These are phyloP conservation scores for Pascua sp. DNA, from an alignment of 1,284 basidiomycete genomes.

Conservation along the genomic window DNA sequence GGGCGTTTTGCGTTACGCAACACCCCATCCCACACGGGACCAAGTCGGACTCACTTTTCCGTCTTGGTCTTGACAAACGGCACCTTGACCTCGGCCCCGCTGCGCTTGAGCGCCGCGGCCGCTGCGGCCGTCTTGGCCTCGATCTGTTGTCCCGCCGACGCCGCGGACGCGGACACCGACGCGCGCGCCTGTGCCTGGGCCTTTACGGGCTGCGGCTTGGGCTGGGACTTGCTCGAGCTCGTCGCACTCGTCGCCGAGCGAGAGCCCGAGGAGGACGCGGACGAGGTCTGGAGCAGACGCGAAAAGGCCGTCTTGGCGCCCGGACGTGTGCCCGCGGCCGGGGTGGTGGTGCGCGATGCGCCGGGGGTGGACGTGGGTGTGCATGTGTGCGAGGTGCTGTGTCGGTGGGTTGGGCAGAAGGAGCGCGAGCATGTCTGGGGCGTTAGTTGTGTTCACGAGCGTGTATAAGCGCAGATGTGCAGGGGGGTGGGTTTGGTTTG, in stretches of 20 bases:
- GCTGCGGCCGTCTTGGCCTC: slow-evolving; percentile 45
- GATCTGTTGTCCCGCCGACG: slow-evolving; percentile 3
- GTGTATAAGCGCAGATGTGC: too few relatives aligned
- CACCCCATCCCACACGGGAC: too few relatives aligned
- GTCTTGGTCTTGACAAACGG: slow-evolving; percentile 45
- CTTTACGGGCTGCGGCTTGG: slow-evolving; percentile 4
- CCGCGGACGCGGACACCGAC: neutral
- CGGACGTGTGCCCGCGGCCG: neutral
- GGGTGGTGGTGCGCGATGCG: slow-evolving; percentile 12
- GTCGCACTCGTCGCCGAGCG: too few relatives aligned
- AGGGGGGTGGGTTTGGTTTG: too few relatives aligned
- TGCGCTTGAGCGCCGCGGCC: slow-evolving; percentile 41
- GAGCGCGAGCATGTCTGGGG: slow-evolving; percentile 24
- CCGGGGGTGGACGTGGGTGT: slow-evolving; percentile 19
- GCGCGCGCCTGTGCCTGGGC: neutral
- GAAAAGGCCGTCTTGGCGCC: slow-evolving; percentile 31
- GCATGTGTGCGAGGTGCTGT: slow-evolving; percentile 34
- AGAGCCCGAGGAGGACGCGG: slow-evolving; percentile 3
- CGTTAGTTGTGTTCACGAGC: too few relatives aligned
- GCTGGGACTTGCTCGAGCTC: neutral
- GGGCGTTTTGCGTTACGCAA: too few relatives aligned
- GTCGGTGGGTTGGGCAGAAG: slow-evolving; percentile 44
- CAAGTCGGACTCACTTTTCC: slow-evolving; percentile 37
- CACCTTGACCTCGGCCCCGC: slow-evolving; percentile 35
- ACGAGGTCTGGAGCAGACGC: slow-evolving; percentile 21